Evolutionary conservation across 2,329 filamentous ascomycete genomes (phyloP).

Genomic region (Penicillium olsonii): DNA sequence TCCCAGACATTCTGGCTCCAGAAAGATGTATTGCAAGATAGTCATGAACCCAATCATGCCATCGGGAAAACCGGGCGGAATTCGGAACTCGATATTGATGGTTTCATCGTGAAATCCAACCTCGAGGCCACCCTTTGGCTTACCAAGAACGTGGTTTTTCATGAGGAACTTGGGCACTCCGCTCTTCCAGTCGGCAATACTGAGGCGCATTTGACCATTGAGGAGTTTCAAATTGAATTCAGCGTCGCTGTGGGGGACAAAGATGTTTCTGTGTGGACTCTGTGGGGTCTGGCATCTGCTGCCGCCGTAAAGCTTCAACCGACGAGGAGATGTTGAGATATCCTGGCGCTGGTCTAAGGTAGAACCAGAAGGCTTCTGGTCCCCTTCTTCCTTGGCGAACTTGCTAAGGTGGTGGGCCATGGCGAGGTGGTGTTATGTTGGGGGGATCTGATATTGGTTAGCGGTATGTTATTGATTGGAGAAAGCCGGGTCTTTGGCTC

Average conservation of each 20-base stretch:
- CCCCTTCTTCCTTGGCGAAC: no score
- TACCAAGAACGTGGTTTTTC: background rate
- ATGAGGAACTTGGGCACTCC: background rate
- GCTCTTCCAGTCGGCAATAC: background rate
- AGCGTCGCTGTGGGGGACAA: background rate
- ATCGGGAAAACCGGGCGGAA: background rate
- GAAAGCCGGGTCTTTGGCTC: no score
- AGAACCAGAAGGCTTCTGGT: no score
- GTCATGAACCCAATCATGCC: background rate
- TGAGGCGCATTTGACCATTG: background rate
- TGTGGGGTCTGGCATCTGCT: no score
- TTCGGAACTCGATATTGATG: background rate
- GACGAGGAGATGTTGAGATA: background rate
- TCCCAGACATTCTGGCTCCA: background rate
- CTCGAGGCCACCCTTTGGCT: background rate
- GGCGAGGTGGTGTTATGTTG: no score
- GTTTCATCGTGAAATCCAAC: background rate
- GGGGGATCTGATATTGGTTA: no score
- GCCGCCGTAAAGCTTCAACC: background rate
- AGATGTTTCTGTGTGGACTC: background rate
- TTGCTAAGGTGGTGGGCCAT: no score
- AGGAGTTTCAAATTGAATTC: background rate
- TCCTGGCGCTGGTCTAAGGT: no score
- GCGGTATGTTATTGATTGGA: no score
- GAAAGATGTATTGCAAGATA: background rate